phyloP scores from a whole-genome alignment of 2,329 filamentous ascomycete species.

The Aspergillus fumigatus region DNA sequence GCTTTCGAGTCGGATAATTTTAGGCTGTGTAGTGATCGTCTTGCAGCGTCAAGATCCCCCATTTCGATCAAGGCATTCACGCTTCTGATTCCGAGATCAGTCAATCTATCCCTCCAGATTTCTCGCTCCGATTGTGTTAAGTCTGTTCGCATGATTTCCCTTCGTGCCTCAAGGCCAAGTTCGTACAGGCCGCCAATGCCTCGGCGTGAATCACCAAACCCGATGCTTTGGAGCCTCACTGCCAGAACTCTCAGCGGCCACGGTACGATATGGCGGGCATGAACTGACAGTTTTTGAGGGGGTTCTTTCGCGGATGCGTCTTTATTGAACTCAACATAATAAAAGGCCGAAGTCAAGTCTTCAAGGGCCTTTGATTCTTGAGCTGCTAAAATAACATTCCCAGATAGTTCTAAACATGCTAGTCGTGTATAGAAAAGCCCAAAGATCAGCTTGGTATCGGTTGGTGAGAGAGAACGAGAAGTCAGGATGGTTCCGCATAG shows the following conservation, averaged over 20 bases:
- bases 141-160: slow-evolving; percentile 50
- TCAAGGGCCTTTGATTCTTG: slow-evolving; percentile 61
- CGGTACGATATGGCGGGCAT: slow-evolving; percentile 71
- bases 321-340: slow-evolving; percentile 35
- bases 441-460: slow-evolving; percentile 65
- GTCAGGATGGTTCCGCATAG: slow-evolving; percentile 41
- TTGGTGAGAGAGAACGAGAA: slow-evolving; percentile 36
- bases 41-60: slow-evolving; percentile 78
- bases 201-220: slow-evolving; percentile 76
- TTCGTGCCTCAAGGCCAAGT: slow-evolving; percentile 71
- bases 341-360: slow-evolving; percentile 56
- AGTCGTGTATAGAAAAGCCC: slow-evolving; percentile 74
- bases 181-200: slow-evolving; percentile 90
- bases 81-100: slow-evolving; percentile 66
- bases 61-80: slow-evolving; percentile 58
- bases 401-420: slow-evolving; percentile 74
- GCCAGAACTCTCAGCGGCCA: slow-evolving; percentile 82
- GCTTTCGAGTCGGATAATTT: slow-evolving; percentile 27
- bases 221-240: slow-evolving; percentile 78
- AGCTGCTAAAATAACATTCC: slow-evolving; percentile 63
- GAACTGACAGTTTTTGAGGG: slow-evolving; percentile 55
- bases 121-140: slow-evolving; percentile 52
- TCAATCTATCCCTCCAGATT: slow-evolving; percentile 67
- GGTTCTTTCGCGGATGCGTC: slow-evolving; percentile 49
- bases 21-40: slow-evolving; percentile 64